phyloP scores from a whole-genome alignment of 2,329 filamentous ascomycete genomes.

The Xylaria sp. region DNA sequence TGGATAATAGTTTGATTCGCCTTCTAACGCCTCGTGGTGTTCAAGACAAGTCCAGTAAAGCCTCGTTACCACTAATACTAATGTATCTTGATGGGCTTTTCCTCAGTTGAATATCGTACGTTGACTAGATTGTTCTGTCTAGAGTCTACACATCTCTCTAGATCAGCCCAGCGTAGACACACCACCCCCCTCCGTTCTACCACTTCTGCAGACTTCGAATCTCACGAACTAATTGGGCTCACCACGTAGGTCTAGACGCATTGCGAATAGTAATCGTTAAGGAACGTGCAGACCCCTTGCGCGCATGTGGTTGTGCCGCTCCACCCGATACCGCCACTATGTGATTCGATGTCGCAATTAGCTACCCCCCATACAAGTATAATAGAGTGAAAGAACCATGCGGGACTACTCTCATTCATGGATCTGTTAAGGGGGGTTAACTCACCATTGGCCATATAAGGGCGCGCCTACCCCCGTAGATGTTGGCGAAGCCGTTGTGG shows the following conservation, averaged over 20 bases:
- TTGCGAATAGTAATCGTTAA: slow-evolving; percentile 41
- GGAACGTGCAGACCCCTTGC: slow-evolving; percentile 33
- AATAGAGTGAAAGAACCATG: neutral
- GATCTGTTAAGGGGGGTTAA: neutral
- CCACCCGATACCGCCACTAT: slow-evolving; percentile 31
- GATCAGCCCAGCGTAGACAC: too few relatives aligned
- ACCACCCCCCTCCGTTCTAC: neutral
- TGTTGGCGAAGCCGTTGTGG: slow-evolving; percentile 16
- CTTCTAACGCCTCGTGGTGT: too few relatives aligned
- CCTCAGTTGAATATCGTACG: too few relatives aligned
- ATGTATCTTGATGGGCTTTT: too few relatives aligned
- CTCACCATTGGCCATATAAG: slow-evolving; percentile 32
- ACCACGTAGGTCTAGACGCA: slow-evolving; percentile 14
- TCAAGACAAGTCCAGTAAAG: too few relatives aligned
- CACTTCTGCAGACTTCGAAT: too few relatives aligned
- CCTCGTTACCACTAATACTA: too few relatives aligned
- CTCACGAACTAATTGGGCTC: too few relatives aligned
- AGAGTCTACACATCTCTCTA: too few relatives aligned
- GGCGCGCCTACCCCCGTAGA: slow-evolving; percentile 8
- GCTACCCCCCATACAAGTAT: neutral
- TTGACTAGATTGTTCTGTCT: too few relatives aligned
- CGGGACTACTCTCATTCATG: neutral
- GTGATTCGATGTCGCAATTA: slow-evolving; percentile 8
- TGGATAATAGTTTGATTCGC: too few relatives aligned
- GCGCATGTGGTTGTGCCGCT: slow-evolving; percentile 39